phyloP scores from a whole-genome alignment of 179 eudicot genomes.

The Spergularia azorica region DNA sequence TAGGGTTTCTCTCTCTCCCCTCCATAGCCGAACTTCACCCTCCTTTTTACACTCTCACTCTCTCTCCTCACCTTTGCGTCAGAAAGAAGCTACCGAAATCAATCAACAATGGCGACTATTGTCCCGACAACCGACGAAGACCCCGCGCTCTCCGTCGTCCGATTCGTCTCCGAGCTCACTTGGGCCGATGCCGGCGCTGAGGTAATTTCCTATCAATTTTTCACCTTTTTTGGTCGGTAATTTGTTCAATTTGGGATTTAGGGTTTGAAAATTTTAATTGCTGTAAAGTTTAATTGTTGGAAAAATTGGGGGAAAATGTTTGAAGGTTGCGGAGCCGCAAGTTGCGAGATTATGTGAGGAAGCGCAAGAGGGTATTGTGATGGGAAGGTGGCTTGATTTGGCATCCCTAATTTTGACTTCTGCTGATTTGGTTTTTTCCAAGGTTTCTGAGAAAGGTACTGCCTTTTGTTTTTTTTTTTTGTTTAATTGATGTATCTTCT shows the following conservation, averaged over 20 bases:
- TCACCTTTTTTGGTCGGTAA: background rate
- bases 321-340: conserved; percentile 76
- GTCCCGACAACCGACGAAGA: conserved; percentile 89
- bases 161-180: conserved; percentile 73
- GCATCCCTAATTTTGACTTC: conserved; percentile 78
- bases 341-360: conserved; percentile 64
- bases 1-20: conserved; percentile 28
- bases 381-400: conserved; percentile 84
- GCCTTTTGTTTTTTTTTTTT: background rate
- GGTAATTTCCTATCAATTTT: conserved; percentile 30
- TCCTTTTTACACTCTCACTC: background rate
- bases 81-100: background rate
- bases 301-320: background rate
- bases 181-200: conserved; percentile 96
- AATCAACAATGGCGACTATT: conserved; percentile 64
- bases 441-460: conserved; percentile 83
- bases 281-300: background rate
- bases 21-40: conserved; percentile 19
- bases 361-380: conserved; percentile 72
- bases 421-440: conserved; percentile 77
- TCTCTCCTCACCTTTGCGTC: background rate
- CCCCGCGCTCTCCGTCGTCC: conserved; percentile 77
- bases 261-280: background rate
- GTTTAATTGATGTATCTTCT: background rate
- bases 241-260: background rate